These are phyloP conservation scores for Hamamelis virginiana DNA, from an alignment of 164 flowering plant species.

Conservation along the genomic window DNA sequence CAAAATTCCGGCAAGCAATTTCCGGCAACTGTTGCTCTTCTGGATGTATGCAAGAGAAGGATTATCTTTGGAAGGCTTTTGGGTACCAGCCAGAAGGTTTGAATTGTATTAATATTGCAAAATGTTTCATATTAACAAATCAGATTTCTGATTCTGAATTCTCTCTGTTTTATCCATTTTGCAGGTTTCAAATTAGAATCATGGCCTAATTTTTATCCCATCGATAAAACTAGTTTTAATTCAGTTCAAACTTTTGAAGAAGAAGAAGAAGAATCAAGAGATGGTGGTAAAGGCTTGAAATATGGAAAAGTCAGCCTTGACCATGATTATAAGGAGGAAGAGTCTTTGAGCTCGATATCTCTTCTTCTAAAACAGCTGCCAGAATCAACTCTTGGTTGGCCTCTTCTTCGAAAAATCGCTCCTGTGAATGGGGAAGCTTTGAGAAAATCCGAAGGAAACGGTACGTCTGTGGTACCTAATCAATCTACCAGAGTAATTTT, in stretches of 20 bases:
- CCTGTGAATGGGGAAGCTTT: background rate
- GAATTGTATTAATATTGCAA: background rate
- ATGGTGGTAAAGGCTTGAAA: background rate
- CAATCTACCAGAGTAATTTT: background rate
- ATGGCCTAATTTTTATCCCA: background rate
- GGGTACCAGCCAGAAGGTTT: background rate
- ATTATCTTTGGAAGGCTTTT: background rate
- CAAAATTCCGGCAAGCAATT: background rate
- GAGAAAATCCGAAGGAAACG: slow-evolving; percentile 1
- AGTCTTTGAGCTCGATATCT: slow-evolving; percentile 9
- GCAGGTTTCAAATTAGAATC: slow-evolving; percentile 3
- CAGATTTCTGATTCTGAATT: background rate
- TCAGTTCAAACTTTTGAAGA: background rate
- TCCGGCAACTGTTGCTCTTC: background rate
- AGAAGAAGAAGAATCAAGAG: background rate
- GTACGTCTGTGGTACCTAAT: slow-evolving; percentile 15
- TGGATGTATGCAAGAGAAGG: background rate
- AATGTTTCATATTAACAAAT: background rate
- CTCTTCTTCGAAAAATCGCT: slow-evolving; percentile 9
- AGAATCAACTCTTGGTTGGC: slow-evolving; percentile 28
- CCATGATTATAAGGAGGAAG: background rate
- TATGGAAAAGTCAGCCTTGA: background rate
- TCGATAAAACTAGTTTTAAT: background rate
- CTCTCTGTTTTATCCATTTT: background rate
- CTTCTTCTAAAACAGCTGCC: slow-evolving; percentile 11